Base-by-base conservation (phyloP, 2,329 filamentous ascomycete genomes). In the Septoria petroselini region DNA sequence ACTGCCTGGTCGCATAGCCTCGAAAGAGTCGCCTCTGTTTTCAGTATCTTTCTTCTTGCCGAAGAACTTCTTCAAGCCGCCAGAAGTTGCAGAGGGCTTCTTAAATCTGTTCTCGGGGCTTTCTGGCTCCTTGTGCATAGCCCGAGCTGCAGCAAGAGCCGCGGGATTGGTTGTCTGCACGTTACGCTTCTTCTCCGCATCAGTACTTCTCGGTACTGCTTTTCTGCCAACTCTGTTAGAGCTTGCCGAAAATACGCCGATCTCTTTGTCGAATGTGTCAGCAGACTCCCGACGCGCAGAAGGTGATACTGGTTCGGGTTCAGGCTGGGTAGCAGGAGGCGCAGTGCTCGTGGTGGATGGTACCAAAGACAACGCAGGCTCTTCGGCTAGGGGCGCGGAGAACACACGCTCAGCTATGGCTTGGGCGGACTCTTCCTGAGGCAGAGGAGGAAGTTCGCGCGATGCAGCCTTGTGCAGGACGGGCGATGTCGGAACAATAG, bases 21-120 rank as follows among this genome's bases (percentile, higher is more conserved):
- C 29, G 77, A 83, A 51, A 6, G 61, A 65, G 21, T 58, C 53
- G 11, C 47, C 49, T 7, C 62, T 57, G 21, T 57, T 70, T 63
- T 52, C 78, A 73, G 52, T 60, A 62, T 82, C 83, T 70, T 81
- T 85, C 59, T 73, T 75, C 58, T 81, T 78, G 39, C 76, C 76
- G 62, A 87, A 86, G 34, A 87, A 72, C 68, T 84, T 85, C 55
- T 78, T 79, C 59, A 87, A 76, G 12, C 81, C 63, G 40, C 57
- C 58, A 30, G 73, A 72, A 33, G 65, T 59, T 7, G 62, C 66
- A 59, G 70, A 69, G 39, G 71, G 58, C 62, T 74, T 76, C 61
- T 70, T 73, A 31, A 61, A 59, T 7, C 63, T 59, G 41, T 48
- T 53, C 37, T 47, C 67, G 64, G 52, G 65, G 61, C 52, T 67